phyloP scores from a whole-genome alignment of 441 rosid genomes.

The Gossypium davidsonii region DNA sequence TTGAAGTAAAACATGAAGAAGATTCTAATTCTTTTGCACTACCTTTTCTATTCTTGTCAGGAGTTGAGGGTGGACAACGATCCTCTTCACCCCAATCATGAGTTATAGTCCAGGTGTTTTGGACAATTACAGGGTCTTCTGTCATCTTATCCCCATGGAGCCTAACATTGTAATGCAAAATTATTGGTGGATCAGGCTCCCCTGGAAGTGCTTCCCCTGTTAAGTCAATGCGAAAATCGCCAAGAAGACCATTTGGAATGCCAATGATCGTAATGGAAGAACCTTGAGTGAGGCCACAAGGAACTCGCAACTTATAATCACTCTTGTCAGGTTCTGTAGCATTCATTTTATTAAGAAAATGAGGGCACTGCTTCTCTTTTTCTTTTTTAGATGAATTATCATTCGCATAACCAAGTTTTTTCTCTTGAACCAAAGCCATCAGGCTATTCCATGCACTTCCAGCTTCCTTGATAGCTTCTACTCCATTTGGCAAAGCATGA shows the following conservation, averaged over 20 bases:
- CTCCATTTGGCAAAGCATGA: constrained; percentile 58
- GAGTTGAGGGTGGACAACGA: constrained; percentile 79
- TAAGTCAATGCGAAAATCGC: constrained; percentile 74
- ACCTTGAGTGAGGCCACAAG: constrained; percentile 92
- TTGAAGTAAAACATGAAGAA: background rate
- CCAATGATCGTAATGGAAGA: constrained; percentile 85
- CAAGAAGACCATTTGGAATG: constrained; percentile 81
- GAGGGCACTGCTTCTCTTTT: constrained; percentile 78
- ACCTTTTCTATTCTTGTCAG: constrained; percentile 78
- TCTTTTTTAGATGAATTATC: constrained; percentile 40
- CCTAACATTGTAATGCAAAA: constrained; percentile 90
- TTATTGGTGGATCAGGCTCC: constrained; percentile 95
- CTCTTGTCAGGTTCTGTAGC: constrained; percentile 45
- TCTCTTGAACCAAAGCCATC: constrained; percentile 59
- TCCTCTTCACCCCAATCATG: constrained; percentile 97
- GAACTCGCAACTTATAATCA: constrained; percentile 49
- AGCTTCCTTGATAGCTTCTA: constrained; percentile 88
- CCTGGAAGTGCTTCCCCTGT: constrained; percentile 92
- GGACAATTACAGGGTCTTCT: constrained; percentile 94
- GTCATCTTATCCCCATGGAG: constrained; percentile 90
- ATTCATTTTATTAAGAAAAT: constrained; percentile 73
- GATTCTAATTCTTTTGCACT: background rate
- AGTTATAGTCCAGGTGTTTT: constrained; percentile 84
- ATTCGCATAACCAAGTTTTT: constrained; percentile 41
- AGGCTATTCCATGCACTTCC: constrained; percentile 75